Conservation (phyloP, 805 yeast species). For the Candida silvatica region DNA sequence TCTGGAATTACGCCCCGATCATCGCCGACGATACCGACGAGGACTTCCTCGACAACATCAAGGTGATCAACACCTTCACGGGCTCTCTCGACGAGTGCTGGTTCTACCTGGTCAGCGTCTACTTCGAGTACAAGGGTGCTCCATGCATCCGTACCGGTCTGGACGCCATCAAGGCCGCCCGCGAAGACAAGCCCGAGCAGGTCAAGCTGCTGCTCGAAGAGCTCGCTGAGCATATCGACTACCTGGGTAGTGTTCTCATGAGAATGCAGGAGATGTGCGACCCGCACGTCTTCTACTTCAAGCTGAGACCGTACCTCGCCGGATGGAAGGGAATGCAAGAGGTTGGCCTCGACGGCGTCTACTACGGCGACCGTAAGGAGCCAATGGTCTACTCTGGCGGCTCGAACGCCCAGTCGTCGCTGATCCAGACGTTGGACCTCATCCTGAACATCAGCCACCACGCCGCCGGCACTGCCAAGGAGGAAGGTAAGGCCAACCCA, state of each 20-base stretch:
- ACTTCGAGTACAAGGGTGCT: conserved; percentile 79
- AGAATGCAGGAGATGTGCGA: conserved; percentile 91
- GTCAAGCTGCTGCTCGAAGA: conserved; percentile 44
- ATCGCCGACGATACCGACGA: conserved; percentile 31
- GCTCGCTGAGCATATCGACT: conserved; percentile 69
- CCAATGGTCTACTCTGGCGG: conserved; percentile 70
- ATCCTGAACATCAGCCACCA: conserved; percentile 68
- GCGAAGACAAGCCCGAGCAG: conserved; percentile 31
- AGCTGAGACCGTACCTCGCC: conserved; percentile 82
- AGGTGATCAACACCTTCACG: conserved; percentile 77
- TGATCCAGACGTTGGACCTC: conserved; percentile 81
- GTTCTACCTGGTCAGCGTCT: conserved; percentile 86
- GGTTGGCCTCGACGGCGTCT: conserved; percentile 76
- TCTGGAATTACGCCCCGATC: conserved; percentile 78
- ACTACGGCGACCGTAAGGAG: conserved; percentile 56
- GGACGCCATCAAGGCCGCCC: conserved; percentile 51
- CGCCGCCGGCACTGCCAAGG: conserved; percentile 52
- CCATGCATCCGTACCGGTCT: conserved; percentile 58
- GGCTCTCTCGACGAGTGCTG: conserved; percentile 89
- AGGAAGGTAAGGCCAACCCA: conserved; percentile 21
- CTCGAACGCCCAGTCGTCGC: conserved; percentile 86
- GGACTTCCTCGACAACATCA: conserved; percentile 53
- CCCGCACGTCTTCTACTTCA: conserved; percentile 82
- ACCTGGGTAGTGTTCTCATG: conserved; percentile 63
- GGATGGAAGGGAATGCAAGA: conserved; percentile 93